Conservation (phyloP, 2,329 filamentous ascomycete genomes). For the Elsinoe arachidis region DNA sequence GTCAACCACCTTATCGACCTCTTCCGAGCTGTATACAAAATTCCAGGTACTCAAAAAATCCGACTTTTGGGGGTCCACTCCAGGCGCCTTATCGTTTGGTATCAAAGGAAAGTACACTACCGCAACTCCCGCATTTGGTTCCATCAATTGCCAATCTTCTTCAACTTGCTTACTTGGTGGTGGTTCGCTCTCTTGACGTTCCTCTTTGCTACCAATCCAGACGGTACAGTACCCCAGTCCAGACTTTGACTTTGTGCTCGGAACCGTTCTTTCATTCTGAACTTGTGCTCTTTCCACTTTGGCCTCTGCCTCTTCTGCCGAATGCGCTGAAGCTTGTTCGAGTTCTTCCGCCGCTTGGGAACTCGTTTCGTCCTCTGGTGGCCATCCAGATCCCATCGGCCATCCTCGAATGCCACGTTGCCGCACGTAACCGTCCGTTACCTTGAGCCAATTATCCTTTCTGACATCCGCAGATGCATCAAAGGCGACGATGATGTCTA, state of each 20-base stretch:
- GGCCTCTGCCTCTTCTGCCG: conserved; percentile 50
- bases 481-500: conserved; percentile 87
- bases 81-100: conserved; percentile 67
- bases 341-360: conserved; percentile 57
- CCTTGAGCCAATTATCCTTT: conserved; percentile 91
- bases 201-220: conserved; percentile 81
- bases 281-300: conserved; percentile 53
- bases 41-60: conserved; percentile 97
- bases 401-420: conserved; percentile 89
- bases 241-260: conserved; percentile 18
- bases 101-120: conserved; percentile 88
- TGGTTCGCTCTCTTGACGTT: conserved; percentile 52
- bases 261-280: conserved; percentile 17
- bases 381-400: conserved; percentile 94
- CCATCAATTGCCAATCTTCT: conserved; percentile 58
- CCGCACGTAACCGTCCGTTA: conserved; percentile 83
- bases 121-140: conserved; percentile 73
- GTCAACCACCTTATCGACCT: conserved; percentile 75
- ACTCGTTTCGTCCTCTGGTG: conserved; percentile 50
- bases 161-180: conserved; percentile 47
- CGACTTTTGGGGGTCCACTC: conserved; percentile 71
- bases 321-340: conserved; percentile 56
- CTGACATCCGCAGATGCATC: conserved; percentile 90
- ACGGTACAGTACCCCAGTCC: conserved; percentile 79
- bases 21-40: conserved; percentile 85